Evolutionary conservation across 2,329 filamentous ascomycete species (phyloP).

Genomic region (Ascosphaera apis): DNA sequence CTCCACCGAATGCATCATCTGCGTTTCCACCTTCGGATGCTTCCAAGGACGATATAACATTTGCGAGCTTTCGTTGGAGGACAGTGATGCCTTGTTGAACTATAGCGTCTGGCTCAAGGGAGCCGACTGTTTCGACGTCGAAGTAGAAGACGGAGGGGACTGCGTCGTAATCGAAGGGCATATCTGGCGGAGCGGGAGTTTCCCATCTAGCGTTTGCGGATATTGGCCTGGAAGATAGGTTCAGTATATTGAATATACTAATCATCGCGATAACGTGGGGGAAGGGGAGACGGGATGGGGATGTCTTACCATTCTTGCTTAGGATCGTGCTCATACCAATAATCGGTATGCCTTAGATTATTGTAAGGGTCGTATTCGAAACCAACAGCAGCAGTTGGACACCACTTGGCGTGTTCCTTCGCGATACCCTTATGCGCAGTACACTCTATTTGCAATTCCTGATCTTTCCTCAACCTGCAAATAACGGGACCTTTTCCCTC

Average conservation of each 20-base stretch:
- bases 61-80: conserved; percentile 73
- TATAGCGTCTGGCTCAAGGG: conserved; percentile 71
- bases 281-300: conserved; percentile 10
- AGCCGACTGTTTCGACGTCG: conserved; percentile 74
- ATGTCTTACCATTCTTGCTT: conserved; percentile 52
- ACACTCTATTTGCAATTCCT: conserved; percentile 75
- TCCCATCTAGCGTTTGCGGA: conserved; percentile 39
- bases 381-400: conserved; percentile 70
- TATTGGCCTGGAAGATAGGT: conserved; percentile 11
- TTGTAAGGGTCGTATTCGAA: conserved; percentile 99
- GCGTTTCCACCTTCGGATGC: conserved; percentile 26
- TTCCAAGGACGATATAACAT: conserved; percentile 43
- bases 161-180: conserved; percentile 78
- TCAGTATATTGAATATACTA: background rate
- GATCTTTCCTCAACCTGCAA: conserved; percentile 68
- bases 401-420: conserved; percentile 98
- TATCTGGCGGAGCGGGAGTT: conserved; percentile 55
- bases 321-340: conserved; percentile 82
- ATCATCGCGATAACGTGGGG: background rate
- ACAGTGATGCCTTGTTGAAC: conserved; percentile 73
- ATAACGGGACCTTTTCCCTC: conserved; percentile 67
- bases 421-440: conserved; percentile 96
- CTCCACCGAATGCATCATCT: conserved; percentile 19
- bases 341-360: conserved; percentile 72
- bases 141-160: conserved; percentile 73